Evolutionary conservation across 768 basidiomycete genomes (phyloP).

Genomic region (Suillus fuscotomentosus): DNA sequence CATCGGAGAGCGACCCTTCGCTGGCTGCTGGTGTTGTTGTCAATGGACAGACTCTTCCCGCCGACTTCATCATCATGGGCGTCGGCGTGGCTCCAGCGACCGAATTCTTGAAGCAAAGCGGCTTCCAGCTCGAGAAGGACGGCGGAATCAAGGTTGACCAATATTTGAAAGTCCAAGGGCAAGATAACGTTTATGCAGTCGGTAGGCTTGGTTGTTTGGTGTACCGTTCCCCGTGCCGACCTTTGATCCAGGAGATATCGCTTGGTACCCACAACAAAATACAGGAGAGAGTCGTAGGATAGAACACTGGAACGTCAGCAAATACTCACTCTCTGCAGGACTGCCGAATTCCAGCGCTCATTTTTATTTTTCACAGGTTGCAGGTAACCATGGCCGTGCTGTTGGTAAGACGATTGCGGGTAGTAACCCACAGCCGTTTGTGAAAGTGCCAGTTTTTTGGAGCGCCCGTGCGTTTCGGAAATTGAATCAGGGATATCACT

Average conservation of each 20-base stretch:
- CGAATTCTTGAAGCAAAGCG: constrained; percentile 69
- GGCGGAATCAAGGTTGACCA: constrained; percentile 79
- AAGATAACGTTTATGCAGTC: constrained; percentile 63
- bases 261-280: constrained; percentile 64
- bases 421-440: constrained; percentile 58
- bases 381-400: constrained; percentile 81
- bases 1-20: constrained; percentile 49
- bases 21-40: constrained; percentile 67
- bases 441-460: constrained; percentile 87
- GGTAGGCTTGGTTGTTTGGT: constrained; percentile 35
- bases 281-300: constrained; percentile 57
- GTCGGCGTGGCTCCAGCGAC: constrained; percentile 87
- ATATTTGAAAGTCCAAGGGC: constrained; percentile 57
- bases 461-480: constrained; percentile 64
- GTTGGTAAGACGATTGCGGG: constrained; percentile 78
- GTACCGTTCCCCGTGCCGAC: background rate
- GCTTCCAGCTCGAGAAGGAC: constrained; percentile 68
- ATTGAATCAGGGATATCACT: constrained; percentile 1
- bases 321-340: background rate
- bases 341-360: background rate
- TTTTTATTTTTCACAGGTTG: constrained; percentile 49
- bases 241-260: constrained; percentile 63
- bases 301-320: constrained; percentile 87
- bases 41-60: constrained; percentile 60
- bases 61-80: constrained; percentile 82